Base-by-base conservation (phyloP, 768 basidiomycete genomes). In the Arthromyces matolae region DNA sequence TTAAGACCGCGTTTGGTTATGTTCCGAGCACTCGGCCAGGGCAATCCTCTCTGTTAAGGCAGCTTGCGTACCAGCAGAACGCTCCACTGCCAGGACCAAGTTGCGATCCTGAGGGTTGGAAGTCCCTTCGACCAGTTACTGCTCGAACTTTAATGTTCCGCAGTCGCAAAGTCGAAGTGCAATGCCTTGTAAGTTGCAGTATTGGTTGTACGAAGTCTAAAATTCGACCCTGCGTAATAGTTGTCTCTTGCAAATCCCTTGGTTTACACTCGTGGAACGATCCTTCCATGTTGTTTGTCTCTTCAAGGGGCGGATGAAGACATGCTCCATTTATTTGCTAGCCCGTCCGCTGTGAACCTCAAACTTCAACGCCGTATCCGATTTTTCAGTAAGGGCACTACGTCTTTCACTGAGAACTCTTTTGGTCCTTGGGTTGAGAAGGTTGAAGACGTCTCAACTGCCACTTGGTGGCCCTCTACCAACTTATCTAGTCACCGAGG, bases 21-120 rank as follows among this genome's bases (percentile, higher is more conserved):
- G 71, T 80, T 13, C 73, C 77, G 9, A 71, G 64, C 42, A 66
- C 65, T 14, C 65, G 73, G 40, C 77, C 78, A 8, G 71, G 70
- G 12, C 60, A 70, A 19, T 69, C 73, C 10, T 78, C 78, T 9
- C 24, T 73, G 14, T 63, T 76, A 8, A 72, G 77, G 36, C 77
- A 77, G 54, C 59, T 77, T 31, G 77, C 77, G 0, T 80, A 79
- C 50, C 70, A 71, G 51, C 66, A 75, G 47, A 60, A 63, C 43
- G 57, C 66, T 22, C 71, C 75, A 9, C 61, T 79, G 16, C 73
- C 72, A 28, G 71, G 71, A 3, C 76, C 77, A 8, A 62, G 67
- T 14, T 57, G 63, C n/a, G 78, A 80, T 53, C 76, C 76, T 4
- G 72, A 73, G 50, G 77, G 79, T 9, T 80, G 79, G 79, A 71